Conservation (phyloP, 257 asterid species). For the Solanum piurae region DNA sequence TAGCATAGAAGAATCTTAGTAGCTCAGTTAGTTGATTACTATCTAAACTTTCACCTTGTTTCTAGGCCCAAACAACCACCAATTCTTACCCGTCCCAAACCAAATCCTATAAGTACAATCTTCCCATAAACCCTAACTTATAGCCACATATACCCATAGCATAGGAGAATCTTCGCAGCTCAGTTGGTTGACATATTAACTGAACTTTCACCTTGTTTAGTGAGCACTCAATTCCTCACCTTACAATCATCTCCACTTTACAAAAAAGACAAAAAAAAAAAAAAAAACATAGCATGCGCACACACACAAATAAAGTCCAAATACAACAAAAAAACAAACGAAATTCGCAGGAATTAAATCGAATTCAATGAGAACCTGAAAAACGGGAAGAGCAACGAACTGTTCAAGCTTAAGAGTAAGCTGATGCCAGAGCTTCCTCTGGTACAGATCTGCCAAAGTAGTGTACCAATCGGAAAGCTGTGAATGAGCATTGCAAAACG, state of each 20-base stretch:
- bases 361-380: slow-evolving; percentile 46
- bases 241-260: neutral
- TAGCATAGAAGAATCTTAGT: neutral
- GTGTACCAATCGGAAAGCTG: slow-evolving; percentile 84
- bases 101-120: neutral
- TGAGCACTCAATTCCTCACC: neutral
- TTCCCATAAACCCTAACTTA: neutral
- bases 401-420: slow-evolving; percentile 92
- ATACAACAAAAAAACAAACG: neutral
- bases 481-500: slow-evolving; percentile 55
- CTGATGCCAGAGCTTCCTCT: slow-evolving; percentile 95
- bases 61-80: neutral
- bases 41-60: neutral
- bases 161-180: neutral
- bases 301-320: neutral
- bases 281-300: neutral
- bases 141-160: neutral
- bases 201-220: neutral
- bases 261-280: neutral
- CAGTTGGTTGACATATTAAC: neutral
- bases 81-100: neutral
- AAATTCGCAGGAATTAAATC: neutral
- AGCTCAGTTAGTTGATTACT: neutral
- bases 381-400: slow-evolving; percentile 69
- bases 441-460: slow-evolving; percentile 90